phyloP scores from a whole-genome alignment of 176 grass and related monocot genomes.

The Carex littledalei region DNA sequence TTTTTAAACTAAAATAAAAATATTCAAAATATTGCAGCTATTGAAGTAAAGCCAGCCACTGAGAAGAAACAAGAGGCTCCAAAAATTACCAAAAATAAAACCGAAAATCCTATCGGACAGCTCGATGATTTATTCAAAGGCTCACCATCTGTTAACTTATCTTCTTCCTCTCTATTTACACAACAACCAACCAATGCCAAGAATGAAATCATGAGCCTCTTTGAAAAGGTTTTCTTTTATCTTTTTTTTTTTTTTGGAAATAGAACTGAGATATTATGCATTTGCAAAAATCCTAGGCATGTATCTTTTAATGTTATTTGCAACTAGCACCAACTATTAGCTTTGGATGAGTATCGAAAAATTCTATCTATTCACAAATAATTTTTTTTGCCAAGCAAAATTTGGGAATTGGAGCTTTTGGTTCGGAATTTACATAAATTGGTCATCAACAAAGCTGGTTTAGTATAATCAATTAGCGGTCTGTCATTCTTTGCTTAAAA shows the following conservation, averaged over 20 bases:
- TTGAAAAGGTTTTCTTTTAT: slow-evolving; percentile 74
- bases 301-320: background rate
- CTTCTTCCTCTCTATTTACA: slow-evolving; percentile 49
- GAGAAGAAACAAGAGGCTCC: slow-evolving; percentile 47
- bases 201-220: slow-evolving; percentile 96
- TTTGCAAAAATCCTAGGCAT: background rate
- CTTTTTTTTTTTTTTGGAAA: background rate
- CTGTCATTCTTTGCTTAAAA: background rate
- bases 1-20: slow-evolving; percentile 12
- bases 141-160: slow-evolving; percentile 46
- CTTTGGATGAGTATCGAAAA: background rate
- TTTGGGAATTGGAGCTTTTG: background rate
- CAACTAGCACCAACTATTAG: background rate
- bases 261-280: background rate
- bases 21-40: slow-evolving; percentile 51
- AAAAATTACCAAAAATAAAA: slow-evolving; percentile 62
- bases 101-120: slow-evolving; percentile 38
- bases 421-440: background rate
- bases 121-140: slow-evolving; percentile 93
- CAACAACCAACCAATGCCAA: slow-evolving; percentile 44
- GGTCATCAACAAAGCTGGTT: background rate
- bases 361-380: background rate
- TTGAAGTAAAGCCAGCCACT: slow-evolving; percentile 43
- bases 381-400: background rate
- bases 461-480: background rate